A percentile compares a stretch with the other conserved stretches of the same genome.
Evolutionary conservation across 1,284 basidiomycete species (phyloP).

Genomic region (Volvariella volvacea): DNA sequence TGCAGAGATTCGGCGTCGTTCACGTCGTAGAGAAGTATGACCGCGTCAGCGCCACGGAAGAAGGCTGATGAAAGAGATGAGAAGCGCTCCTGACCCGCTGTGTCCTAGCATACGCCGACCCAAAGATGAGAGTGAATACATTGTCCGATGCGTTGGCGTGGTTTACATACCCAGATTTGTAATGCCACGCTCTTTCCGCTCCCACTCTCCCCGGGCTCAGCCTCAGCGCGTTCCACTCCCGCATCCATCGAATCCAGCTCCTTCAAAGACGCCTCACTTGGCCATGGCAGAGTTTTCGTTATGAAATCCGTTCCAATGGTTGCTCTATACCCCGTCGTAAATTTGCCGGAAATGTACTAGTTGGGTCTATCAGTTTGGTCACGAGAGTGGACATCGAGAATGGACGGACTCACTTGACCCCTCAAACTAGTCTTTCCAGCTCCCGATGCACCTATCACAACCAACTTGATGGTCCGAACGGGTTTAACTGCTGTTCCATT

Average conservation of each 20-base stretch:
- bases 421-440: conserved; percentile 74
- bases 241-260: too few relatives aligned
- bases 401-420: conserved; percentile 45
- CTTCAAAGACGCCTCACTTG: conserved; percentile 22
- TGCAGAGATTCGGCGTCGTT: conserved; percentile 54
- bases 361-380: too few relatives aligned
- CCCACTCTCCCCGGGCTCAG: too few relatives aligned
- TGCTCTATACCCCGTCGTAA: conserved; percentile 69
- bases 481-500: too few relatives aligned
- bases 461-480: conserved; percentile 56
- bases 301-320: conserved; percentile 85
- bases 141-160: conserved; percentile 4
- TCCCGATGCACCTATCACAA: conserved; percentile 70
- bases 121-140: conserved; percentile 8
- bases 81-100: conserved; percentile 80
- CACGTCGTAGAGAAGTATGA: conserved; percentile 74
- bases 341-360: conserved; percentile 69
- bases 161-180: conserved; percentile 69
- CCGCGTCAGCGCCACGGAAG: conserved; percentile 78
- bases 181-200: conserved; percentile 51
- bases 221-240: too few relatives aligned
- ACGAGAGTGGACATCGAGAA: too few relatives aligned
- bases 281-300: conserved; percentile 60
- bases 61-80: conserved; percentile 74
- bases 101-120: conserved; percentile 40